These are phyloP conservation scores for Leccinum aurantiacum DNA, from an alignment of 768 basidiomycete species.

Conservation along the genomic window DNA sequence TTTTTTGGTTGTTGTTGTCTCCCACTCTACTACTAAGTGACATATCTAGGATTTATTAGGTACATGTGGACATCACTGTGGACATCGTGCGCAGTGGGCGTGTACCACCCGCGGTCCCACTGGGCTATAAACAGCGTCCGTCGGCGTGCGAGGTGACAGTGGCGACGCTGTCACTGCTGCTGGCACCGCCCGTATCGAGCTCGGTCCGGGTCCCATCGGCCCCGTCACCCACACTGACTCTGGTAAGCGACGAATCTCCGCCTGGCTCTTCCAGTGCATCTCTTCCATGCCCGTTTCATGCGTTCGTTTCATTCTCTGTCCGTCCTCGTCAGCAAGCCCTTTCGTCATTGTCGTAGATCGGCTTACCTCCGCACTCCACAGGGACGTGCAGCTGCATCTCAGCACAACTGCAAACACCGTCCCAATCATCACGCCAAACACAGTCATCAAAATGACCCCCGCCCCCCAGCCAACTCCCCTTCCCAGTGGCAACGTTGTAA, in stretches of 20 bases:
- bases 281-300: not conserved
- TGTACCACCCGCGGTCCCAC: not conserved
- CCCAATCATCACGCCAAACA: not conserved
- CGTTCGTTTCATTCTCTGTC: conserved; percentile 6
- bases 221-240: not conserved
- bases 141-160: conserved; percentile 5
- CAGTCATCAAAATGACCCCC: conserved; percentile 66
- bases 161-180: conserved; percentile 5
- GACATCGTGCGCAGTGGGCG: conserved; percentile 6
- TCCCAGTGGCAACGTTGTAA: conserved; percentile 5
- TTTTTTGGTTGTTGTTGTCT: conserved; percentile 5
- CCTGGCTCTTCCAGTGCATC: not conserved
- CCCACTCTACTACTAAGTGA: no score
- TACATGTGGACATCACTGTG: conserved; percentile 16
- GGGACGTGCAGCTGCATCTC: conserved; percentile 60
- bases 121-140: conserved; percentile 8
- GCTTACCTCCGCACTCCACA: conserved; percentile 73
- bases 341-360: not conserved
- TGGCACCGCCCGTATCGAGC: conserved; percentile 3
- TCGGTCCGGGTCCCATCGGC: not conserved
- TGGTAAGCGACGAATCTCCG: not conserved
- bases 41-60: not conserved
- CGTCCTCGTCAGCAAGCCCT: conserved; percentile 5
- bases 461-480: conserved; percentile 49
- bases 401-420: conserved; percentile 58